Evolutionary conservation across 2,329 filamentous ascomycete genomes (phyloP).

Genomic region (Ascochyta koolunga): DNA sequence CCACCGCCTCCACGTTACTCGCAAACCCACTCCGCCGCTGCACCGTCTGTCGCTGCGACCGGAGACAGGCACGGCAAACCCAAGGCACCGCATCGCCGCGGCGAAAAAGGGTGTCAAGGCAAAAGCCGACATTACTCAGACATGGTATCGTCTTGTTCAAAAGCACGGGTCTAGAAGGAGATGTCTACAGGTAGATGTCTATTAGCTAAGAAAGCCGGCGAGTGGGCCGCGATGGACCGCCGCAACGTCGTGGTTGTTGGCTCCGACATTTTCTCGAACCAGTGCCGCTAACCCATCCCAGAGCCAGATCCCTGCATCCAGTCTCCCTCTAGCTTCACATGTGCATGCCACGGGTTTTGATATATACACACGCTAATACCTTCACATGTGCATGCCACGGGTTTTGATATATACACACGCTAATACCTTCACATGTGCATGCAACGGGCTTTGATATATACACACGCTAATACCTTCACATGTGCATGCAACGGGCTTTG

Average conservation of each 20-base stretch:
- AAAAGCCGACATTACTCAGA: conserved; percentile 37
- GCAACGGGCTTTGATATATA: too few relatives aligned
- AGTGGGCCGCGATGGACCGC: background rate
- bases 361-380: too few relatives aligned
- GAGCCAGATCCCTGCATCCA: background rate
- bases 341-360: too few relatives aligned
- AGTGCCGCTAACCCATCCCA: conserved; percentile 11
- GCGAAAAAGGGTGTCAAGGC: conserved; percentile 31
- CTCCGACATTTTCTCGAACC: conserved; percentile 12
- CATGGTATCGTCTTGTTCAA: conserved; percentile 8
- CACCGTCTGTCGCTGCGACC: conserved; percentile 27
- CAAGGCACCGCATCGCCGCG: conserved; percentile 31
- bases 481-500: too few relatives aligned
- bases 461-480: too few relatives aligned
- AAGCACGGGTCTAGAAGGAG: too few relatives aligned
- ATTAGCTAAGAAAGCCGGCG: background rate
- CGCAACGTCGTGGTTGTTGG: conserved; percentile 1
- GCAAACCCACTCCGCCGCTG: conserved; percentile 24
- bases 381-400: too few relatives aligned
- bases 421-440: too few relatives aligned
- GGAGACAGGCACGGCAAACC: conserved; percentile 46
- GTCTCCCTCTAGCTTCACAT: too few relatives aligned
- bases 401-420: too few relatives aligned
- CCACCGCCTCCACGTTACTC: conserved; percentile 12
- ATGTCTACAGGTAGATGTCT: too few relatives aligned